Evolutionary conservation across 306 rosid species (phyloP).

Genomic region (Prunus mira): DNA sequence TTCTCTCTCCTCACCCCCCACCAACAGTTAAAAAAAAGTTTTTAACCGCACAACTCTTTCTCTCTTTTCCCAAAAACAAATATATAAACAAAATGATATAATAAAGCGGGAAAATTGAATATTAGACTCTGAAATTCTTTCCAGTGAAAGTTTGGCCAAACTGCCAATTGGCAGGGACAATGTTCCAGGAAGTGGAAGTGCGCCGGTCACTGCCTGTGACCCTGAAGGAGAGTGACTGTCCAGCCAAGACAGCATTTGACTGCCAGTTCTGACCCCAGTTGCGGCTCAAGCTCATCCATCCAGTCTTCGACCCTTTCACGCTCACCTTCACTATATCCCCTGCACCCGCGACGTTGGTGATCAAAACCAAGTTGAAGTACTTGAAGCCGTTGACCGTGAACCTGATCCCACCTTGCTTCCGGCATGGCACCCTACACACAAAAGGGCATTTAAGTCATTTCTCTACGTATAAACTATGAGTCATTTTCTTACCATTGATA

Average conservation of each 20-base stretch:
- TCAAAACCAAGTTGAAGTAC: slow-evolving; percentile 74
- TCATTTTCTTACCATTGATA: too few relatives aligned
- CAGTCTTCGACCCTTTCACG: slow-evolving; percentile 60
- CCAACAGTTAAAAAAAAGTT: slow-evolving; percentile 19
- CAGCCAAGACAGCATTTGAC: slow-evolving; percentile 37
- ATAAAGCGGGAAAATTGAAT: slow-evolving; percentile 1
- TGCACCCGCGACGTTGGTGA: slow-evolving; percentile 84
- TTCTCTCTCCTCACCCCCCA: background rate
- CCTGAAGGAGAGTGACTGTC: slow-evolving; percentile 83
- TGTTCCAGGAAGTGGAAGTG: slow-evolving; percentile 63
- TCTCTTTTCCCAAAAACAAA: background rate
- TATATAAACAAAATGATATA: background rate
- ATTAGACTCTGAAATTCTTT: slow-evolving; percentile 58
- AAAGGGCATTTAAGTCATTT: background rate
- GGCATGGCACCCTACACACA: slow-evolving; percentile 59
- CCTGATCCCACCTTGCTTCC: slow-evolving; percentile 69
- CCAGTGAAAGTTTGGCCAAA: slow-evolving; percentile 83
- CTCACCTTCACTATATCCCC: slow-evolving; percentile 62
- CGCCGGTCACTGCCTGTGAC: slow-evolving; percentile 73
- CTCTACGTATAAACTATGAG: background rate
- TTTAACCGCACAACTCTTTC: slow-evolving; percentile 14
- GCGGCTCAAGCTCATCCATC: slow-evolving; percentile 75
- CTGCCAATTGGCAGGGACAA: slow-evolving; percentile 68
- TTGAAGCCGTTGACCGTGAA: slow-evolving; percentile 75
- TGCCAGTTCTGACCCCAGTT: slow-evolving; percentile 99